Conservation (phyloP, 1,284 basidiomycete species). For the Ceratorhiza oryzae-sativae region DNA sequence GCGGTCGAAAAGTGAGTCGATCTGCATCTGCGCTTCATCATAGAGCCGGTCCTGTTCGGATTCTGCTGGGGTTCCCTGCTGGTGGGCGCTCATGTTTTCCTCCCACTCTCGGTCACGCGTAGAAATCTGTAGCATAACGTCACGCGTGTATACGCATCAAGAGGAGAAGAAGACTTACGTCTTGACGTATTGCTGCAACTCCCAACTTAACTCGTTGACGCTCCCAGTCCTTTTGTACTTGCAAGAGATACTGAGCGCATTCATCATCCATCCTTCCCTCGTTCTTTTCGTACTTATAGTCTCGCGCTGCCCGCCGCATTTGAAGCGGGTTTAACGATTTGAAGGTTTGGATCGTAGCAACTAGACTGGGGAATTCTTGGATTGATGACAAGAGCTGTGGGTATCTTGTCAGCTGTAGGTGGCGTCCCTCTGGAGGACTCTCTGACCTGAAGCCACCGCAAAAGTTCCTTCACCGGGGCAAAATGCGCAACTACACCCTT, state of each 20-base stretch:
- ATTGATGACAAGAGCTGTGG: slow-evolving; percentile 85
- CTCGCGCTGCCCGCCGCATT: slow-evolving; percentile 91
- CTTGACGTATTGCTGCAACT: slow-evolving; percentile 79
- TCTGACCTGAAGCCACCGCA: slow-evolving; percentile 85
- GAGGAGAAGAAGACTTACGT: slow-evolving; percentile 55
- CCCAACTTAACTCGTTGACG: slow-evolving; percentile 81
- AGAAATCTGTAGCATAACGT: slow-evolving; percentile 58
- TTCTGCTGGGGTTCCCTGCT: slow-evolving; percentile 48
- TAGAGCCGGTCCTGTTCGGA: slow-evolving; percentile 41
- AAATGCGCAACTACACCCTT: slow-evolving; percentile 82
- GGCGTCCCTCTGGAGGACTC: slow-evolving; percentile 35
- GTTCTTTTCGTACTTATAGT: slow-evolving; percentile 95
- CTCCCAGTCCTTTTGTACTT: slow-evolving; percentile 97
- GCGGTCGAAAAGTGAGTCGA: slow-evolving; percentile 82
- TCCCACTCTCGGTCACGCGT: slow-evolving; percentile 71
- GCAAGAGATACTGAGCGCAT: slow-evolving; percentile 90
- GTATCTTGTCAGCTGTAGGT: slow-evolving; percentile 35
- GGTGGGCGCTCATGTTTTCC: slow-evolving; percentile 56
- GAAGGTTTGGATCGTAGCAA: slow-evolving; percentile 89
- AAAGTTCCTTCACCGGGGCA: slow-evolving; percentile 81
- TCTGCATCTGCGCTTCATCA: slow-evolving; percentile 58
- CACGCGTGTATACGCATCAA: too few relatives aligned
- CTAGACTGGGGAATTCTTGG: slow-evolving; percentile 83
- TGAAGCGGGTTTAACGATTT: slow-evolving; percentile 90
- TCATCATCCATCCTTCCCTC: slow-evolving; percentile 94